These are phyloP conservation scores for Umbelopsis isabellina DNA, from an alignment of 192 early-diverging fungal genomes.

Conservation along the genomic window DNA sequence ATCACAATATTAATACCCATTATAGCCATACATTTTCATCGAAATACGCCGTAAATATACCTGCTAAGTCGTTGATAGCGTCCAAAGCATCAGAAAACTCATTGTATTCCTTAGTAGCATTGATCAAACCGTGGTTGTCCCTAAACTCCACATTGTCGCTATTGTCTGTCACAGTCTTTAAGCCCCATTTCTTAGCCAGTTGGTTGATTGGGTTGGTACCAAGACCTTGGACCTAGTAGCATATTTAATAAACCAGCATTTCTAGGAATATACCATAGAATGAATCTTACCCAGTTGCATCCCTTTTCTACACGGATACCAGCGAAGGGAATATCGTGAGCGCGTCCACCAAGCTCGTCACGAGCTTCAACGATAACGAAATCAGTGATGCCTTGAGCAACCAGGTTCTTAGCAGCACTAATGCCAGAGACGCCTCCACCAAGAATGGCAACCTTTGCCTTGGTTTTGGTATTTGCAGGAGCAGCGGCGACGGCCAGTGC, in stretches of 20 bases:
- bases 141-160: slow-evolving; percentile 33
- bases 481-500: slow-evolving; percentile 7
- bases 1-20: background rate
- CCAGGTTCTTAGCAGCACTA: slow-evolving; percentile 31
- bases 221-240: slow-evolving; percentile 39
- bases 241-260: background rate
- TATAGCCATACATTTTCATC: background rate
- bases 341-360: slow-evolving; percentile 33
- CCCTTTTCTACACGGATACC: slow-evolving; percentile 33
- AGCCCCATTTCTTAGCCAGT: slow-evolving; percentile 31
- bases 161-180: slow-evolving; percentile 35
- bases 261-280: background rate
- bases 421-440: slow-evolving; percentile 41
- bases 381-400: slow-evolving; percentile 26
- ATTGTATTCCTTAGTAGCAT: background rate
- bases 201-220: slow-evolving; percentile 42
- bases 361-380: slow-evolving; percentile 41
- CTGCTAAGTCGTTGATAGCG: slow-evolving; percentile 25
- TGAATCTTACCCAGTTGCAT: slow-evolving; percentile 35
- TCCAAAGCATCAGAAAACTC: slow-evolving; percentile 21
- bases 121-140: slow-evolving; percentile 27
- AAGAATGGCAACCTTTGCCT: slow-evolving; percentile 39
- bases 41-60: slow-evolving; percentile 18
- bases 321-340: slow-evolving; percentile 29
- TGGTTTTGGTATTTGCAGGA: background rate